Evolutionary conservation across 192 early-diverging fungal genomes (phyloP).

Genomic region (Podochytrium sp.): DNA sequence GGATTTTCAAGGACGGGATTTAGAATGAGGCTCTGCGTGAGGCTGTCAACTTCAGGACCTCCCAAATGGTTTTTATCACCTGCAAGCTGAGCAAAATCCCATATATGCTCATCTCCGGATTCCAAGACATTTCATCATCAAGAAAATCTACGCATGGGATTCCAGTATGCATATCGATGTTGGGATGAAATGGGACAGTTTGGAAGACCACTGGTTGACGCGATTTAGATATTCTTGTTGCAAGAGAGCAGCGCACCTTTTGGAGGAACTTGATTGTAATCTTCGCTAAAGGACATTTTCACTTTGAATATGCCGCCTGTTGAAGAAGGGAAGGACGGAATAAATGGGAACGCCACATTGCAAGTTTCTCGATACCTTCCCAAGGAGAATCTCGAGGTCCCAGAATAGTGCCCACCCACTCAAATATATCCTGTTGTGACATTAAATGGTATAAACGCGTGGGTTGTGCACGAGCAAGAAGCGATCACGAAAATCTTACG

Average conservation of each 20-base stretch:
- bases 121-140: slow-evolving; percentile 40
- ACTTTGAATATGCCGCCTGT: slow-evolving; percentile 49
- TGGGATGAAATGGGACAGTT: slow-evolving; percentile 65
- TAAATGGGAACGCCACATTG: too few species aligned
- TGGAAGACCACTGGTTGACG: slow-evolving; percentile 38
- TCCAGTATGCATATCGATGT: slow-evolving; percentile 54
- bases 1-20: slow-evolving; percentile 49
- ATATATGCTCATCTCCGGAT: slow-evolving; percentile 37
- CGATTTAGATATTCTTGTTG: not conserved
- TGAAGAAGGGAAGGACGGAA: too few species aligned
- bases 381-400: slow-evolving; percentile 50
- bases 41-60: not conserved
- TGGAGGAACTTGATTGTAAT: slow-evolving; percentile 55
- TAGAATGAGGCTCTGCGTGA: slow-evolving; percentile 41
- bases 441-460: too few species aligned
- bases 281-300: slow-evolving; percentile 44
- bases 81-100: slow-evolving; percentile 43
- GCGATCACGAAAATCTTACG: not conserved
- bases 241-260: not conserved
- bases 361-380: slow-evolving; percentile 55
- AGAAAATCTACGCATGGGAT: slow-evolving; percentile 44
- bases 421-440: slow-evolving; percentile 38
- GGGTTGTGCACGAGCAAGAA: too few species aligned
- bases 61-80: slow-evolving; percentile 35
- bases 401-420: slow-evolving; percentile 46